Conservation (phyloP, 2,329 filamentous ascomycete species). For the Chalaropsis thielavioides region DNA sequence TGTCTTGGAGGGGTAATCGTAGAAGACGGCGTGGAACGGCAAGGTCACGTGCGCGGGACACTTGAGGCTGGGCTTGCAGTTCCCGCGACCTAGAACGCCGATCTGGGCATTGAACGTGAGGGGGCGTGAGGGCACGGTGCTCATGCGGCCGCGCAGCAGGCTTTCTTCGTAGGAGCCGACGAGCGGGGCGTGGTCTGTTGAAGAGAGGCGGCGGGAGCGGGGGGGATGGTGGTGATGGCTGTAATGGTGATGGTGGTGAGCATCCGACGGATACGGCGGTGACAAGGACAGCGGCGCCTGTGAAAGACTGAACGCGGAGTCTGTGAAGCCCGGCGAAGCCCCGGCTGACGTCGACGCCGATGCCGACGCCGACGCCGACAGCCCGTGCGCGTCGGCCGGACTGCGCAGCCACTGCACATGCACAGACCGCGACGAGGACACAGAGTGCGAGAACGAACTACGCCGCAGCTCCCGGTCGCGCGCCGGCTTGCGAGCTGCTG, state of each 20-base stretch:
- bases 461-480: not conserved
- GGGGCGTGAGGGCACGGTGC: constrained; percentile 82
- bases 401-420: constrained; percentile 25
- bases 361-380: not conserved
- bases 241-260: not conserved
- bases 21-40: constrained; percentile 89
- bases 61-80: constrained; percentile 70
- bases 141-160: constrained; percentile 89
- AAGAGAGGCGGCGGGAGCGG: constrained; percentile 56
- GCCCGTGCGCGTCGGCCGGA: not conserved
- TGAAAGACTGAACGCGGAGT: not conserved
- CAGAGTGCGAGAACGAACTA: constrained; percentile 45
- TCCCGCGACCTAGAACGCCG: constrained; percentile 75
- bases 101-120: constrained; percentile 91
- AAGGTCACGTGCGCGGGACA: constrained; percentile 85
- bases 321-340: not conserved
- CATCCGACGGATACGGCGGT: not conserved
- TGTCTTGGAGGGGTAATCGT: constrained; percentile 51
- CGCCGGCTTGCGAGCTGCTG: constrained; percentile 16
- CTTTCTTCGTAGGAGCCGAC: constrained; percentile 97
- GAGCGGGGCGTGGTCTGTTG: constrained; percentile 70
- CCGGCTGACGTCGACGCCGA: not conserved
- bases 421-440: constrained; percentile 54
- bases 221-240: constrained; percentile 32
- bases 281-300: not conserved